Evolutionary conservation across 441 rosid genomes (phyloP), one percentile per base, ranked within the genome.

Genomic region (Hura crepitans): DNA sequence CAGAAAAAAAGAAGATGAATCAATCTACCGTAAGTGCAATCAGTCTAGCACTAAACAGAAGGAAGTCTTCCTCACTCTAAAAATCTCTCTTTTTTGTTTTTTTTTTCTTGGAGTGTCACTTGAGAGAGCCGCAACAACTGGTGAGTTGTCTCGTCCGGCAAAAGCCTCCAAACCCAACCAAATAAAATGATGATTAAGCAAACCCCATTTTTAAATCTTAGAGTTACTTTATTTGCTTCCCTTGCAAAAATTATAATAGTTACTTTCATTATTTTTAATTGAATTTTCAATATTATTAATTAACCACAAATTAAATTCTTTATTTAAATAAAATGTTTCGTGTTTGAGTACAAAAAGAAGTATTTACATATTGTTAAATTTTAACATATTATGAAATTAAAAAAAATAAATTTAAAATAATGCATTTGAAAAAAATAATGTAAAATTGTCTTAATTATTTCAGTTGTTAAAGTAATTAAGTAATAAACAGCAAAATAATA

Each of bases 61-160:
- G 55, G 55, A 68, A 30, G 13, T 23, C 45, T 43, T 1, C 20
- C 9, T 43, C 39, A 25, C 53, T 42, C 66, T 67, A 62, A 62
- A 62, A 45, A 45, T 65, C 46, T 51, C 56, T 20, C 49, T 62
- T 56, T 64, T 54, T 35, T 58, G 66, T 0, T n/a, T n/a, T n/a
- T n/a, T n/a, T n/a, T n/a, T n/a, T n/a, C n/a, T n/a, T n/a, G n/a
- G 61, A 58, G 71, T 59, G 68, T 80, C 80, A 73, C 81, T 81
- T 79, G 81, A 66, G 76, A 72, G 75, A 78, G 75, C 84, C 81
- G 87, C 85, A 84, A 81, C 89, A 77, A 73, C 85, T 78, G 87
- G 81, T 89, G 85, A 84, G 85, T 75, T 81, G 85, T 83, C 90
- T 62, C 79, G 71, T 78, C 85, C 72, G 67, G 65, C 72, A 23